A percentile compares a stretch with the other conserved stretches of the same genome.
phyloP scores from a whole-genome alignment of 2,329 filamentous ascomycete genomes.

The Monilinia laxa region DNA sequence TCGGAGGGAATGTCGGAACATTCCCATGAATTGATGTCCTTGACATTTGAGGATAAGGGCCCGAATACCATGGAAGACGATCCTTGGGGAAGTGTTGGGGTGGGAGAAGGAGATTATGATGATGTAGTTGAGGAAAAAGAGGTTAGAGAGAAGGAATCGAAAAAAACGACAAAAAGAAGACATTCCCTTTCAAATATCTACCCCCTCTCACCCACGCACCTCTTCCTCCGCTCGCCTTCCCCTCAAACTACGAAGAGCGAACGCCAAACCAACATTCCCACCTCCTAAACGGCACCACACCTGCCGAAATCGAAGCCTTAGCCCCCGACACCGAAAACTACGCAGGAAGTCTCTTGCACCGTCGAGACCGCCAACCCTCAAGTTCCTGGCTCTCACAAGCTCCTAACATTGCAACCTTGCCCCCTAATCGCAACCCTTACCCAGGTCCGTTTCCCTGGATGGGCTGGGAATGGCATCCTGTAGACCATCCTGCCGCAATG shows the following conservation, averaged over 20 bases:
- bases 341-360: not conserved
- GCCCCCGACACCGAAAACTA: not conserved
- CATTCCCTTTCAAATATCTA: not conserved
- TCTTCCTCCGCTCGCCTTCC: not conserved
- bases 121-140: no score
- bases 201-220: no score
- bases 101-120: not conserved
- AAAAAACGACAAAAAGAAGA: not conserved
- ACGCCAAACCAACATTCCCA: not conserved
- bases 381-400: not conserved
- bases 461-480: rapidly evolving
- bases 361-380: not conserved
- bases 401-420: not conserved
- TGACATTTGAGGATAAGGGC: no score
- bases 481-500: no score
- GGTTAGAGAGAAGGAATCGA: not conserved
- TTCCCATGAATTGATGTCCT: no score
- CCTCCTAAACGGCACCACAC: not conserved
- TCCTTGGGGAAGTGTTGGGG: not conserved
- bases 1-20: no score
- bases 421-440: not conserved
- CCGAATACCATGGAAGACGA: not conserved
- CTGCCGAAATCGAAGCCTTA: not conserved
- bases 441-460: not conserved
- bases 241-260: not conserved